These are phyloP conservation scores for Cercophora samala DNA, from an alignment of 495 filamentous ascomycete species.

Conservation along the genomic window DNA sequence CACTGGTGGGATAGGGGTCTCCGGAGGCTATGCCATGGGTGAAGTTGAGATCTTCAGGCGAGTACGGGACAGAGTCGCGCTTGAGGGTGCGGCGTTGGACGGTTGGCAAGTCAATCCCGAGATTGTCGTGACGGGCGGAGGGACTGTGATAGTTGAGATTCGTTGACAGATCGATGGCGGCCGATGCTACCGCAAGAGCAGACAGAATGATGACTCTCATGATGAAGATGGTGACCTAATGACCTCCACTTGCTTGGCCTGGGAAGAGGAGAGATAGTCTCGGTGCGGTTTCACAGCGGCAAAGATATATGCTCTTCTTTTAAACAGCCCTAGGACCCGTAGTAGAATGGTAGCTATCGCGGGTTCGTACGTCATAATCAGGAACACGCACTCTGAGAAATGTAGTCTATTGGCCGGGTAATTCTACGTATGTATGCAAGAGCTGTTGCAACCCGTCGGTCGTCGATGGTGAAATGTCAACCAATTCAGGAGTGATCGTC, in stretches of 20 bases:
- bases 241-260: neutral
- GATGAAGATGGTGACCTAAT: neutral
- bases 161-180: neutral
- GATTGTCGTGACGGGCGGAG: slow-evolving; percentile 45
- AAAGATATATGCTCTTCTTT: neutral
- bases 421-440: neutral
- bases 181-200: neutral
- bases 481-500: neutral
- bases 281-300: neutral
- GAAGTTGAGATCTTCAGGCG: slow-evolving; percentile 31
- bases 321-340: no score
- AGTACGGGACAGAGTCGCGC: slow-evolving; percentile 57
- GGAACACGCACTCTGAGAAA: neutral
- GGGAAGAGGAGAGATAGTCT: neutral
- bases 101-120: slow-evolving; percentile 53
- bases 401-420: neutral
- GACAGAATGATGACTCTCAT: neutral
- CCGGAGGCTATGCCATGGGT: slow-evolving; percentile 52
- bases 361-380: neutral
- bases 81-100: slow-evolving; percentile 40
- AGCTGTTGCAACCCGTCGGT: neutral
- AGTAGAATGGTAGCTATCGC: no score
- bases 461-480: neutral
- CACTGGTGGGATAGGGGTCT: slow-evolving; percentile 58
- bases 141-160: slow-evolving; percentile 63